Conservation (phyloP, 257 asterid genomes). For the Apocynum venetum region DNA sequence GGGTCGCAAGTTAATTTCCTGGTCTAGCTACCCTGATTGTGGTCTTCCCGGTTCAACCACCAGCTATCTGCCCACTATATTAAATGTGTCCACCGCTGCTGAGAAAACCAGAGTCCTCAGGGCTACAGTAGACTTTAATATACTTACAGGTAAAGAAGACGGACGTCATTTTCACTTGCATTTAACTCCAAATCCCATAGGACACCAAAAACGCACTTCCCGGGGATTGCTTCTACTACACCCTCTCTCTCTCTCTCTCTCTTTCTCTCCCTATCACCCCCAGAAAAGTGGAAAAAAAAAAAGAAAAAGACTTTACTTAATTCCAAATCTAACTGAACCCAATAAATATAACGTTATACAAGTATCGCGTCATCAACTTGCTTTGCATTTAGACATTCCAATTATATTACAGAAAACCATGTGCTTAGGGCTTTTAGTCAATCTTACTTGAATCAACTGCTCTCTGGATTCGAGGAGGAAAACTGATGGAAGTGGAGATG, state of each 20-base stretch:
- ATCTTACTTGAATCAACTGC: neutral
- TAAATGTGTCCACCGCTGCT: constrained; percentile 2
- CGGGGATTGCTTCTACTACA: constrained; percentile 53
- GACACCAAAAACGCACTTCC: constrained; percentile 36
- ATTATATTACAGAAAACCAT: neutral
- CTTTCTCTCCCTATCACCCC: constrained; percentile 15
- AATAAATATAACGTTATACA: neutral
- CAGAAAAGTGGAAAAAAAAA: neutral
- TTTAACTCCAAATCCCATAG: constrained; percentile 25
- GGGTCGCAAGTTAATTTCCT: neutral
- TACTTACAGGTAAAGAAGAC: neutral
- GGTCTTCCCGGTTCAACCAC: constrained; percentile 12
- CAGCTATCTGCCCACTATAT: neutral
- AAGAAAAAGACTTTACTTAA: constrained; percentile 26
- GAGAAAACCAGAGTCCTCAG: neutral
- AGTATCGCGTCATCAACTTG: neutral
- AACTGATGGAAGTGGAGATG: constrained; percentile 43
- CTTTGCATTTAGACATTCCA: neutral
- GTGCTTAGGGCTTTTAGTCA: neutral
- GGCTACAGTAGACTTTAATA: neutral
- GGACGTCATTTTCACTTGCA: constrained; percentile 46
- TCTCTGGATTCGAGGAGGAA: neutral
- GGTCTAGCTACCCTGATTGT: neutral
- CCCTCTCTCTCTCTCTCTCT: constrained; percentile 24
- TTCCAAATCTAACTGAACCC: constrained; percentile 33